Percentiles rank a stretch among this genome's conserved stretches.
Evolutionary conservation across 192 early-diverging fungal species (phyloP).

Genomic region (Gaertneriomyces semiglobifer): DNA sequence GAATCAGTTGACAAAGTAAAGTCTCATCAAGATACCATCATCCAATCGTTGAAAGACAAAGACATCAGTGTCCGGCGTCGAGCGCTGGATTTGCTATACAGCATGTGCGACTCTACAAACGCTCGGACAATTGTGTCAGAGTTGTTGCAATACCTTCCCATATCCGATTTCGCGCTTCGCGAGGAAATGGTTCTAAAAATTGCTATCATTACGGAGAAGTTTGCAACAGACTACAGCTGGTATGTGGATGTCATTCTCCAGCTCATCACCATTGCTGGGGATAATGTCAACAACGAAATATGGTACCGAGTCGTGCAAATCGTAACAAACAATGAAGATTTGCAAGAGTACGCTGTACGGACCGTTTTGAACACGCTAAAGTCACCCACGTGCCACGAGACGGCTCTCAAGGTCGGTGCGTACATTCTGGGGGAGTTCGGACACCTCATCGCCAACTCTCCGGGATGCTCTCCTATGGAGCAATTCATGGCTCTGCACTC

Average conservation of each 20-base stretch:
- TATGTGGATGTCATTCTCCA: conserved; percentile 98
- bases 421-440: conserved; percentile 98
- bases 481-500: conserved; percentile 94
- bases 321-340: conserved; percentile 89
- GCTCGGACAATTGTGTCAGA: conserved; percentile 85
- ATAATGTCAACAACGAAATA: conserved; percentile 93
- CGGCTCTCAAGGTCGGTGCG: conserved; percentile 89
- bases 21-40: conserved; percentile 65
- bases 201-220: conserved; percentile 98
- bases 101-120: conserved; percentile 91
- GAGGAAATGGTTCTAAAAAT: conserved; percentile 99
- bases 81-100: conserved; percentile 92
- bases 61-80: conserved; percentile 95
- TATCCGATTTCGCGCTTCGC: conserved; percentile 84
- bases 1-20: conserved; percentile 84
- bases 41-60: conserved; percentile 90
- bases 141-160: conserved; percentile 82
- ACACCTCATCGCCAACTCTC: conserved; percentile 85
- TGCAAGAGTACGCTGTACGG: conserved; percentile 90
- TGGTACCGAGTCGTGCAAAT: conserved; percentile 99
- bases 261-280: conserved; percentile 90
- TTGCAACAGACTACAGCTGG: conserved; percentile 96
- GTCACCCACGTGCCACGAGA: conserved; percentile 94
- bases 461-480: conserved; percentile 82
- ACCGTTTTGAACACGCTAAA: conserved; percentile 73